phyloP scores from a whole-genome alignment of 179 eudicot species.

The Actinidia polygama region DNA sequence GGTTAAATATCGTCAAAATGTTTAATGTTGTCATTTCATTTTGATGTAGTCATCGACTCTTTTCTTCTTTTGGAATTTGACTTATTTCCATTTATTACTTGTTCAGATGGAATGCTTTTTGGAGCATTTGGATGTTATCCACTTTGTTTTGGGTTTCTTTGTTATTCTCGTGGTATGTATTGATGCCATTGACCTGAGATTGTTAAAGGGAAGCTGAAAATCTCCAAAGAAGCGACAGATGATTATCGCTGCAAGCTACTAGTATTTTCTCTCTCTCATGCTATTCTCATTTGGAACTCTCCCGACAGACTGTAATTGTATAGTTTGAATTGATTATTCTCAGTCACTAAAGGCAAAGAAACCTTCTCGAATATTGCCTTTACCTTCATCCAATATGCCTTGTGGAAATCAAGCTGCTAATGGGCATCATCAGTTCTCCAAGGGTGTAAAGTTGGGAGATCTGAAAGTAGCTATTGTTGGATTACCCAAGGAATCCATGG shows the following conservation, averaged over 20 bases:
- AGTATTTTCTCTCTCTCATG: too few species aligned
- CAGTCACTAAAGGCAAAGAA: conserved; percentile 65
- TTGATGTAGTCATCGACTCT: not conserved
- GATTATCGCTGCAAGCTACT: too few species aligned
- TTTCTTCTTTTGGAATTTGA: not conserved
- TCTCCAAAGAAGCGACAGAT: too few species aligned
- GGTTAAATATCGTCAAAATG: not conserved
- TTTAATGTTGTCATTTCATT: not conserved
- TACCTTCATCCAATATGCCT: conserved; percentile 44
- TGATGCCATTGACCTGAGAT: too few species aligned
- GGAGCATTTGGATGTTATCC: conserved; percentile 77
- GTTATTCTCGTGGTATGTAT: conserved; percentile 76
- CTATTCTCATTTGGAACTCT: too few species aligned
- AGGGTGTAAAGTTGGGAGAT: conserved; percentile 65
- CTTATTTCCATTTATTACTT: conserved; percentile 12
- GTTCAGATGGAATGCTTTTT: conserved; percentile 90
- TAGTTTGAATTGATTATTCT: conserved; percentile 26
- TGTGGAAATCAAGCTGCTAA: conserved; percentile 51
- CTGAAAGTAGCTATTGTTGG: conserved; percentile 72
- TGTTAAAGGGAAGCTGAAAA: too few species aligned
- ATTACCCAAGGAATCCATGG: conserved; percentile 49
- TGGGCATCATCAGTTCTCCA: conserved; percentile 47
- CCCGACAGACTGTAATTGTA: too few species aligned
- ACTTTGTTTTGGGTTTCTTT: conserved; percentile 76
- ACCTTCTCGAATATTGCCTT: conserved; percentile 69